A percentile compares a stretch with the other conserved stretches of the same genome.
Conservation (phyloP, 768 basidiomycete species). For the Tricholoma sp. region DNA sequence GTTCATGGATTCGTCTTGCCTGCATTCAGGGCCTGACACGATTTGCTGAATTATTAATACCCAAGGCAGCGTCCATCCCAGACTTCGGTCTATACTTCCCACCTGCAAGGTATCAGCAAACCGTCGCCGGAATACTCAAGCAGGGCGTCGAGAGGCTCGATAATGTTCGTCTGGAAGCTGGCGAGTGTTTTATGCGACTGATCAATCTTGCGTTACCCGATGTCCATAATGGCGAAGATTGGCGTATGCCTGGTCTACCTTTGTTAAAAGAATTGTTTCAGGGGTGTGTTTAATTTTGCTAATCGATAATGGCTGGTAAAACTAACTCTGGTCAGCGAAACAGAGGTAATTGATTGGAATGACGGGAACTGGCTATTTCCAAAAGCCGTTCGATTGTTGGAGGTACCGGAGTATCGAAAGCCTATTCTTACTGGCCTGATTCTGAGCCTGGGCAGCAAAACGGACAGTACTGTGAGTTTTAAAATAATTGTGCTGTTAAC, state of each 20-base stretch:
- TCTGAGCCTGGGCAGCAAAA: slow-evolving; percentile 77
- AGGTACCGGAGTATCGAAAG: slow-evolving; percentile 56
- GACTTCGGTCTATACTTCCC: slow-evolving; percentile 59
- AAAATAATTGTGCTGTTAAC: neutral
- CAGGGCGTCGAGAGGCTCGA: slow-evolving; percentile 90
- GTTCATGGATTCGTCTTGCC: slow-evolving; percentile 88
- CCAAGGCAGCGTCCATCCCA: slow-evolving; percentile 32
- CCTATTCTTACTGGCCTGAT: slow-evolving; percentile 67
- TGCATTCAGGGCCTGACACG: slow-evolving; percentile 64
- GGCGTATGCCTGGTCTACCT: slow-evolving; percentile 46
- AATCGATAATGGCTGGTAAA: slow-evolving; percentile 4
- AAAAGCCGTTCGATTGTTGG: slow-evolving; percentile 59
- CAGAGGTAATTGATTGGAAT: slow-evolving; percentile 52
- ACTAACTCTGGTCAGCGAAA: slow-evolving; percentile 29
- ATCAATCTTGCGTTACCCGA: slow-evolving; percentile 42
- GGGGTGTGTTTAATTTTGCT: slow-evolving; percentile 29
- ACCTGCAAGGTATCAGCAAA: slow-evolving; percentile 46
- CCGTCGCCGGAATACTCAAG: slow-evolving; percentile 70
- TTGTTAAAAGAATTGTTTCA: slow-evolving; percentile 52
- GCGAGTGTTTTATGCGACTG: slow-evolving; percentile 51
- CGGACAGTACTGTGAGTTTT: slow-evolving; percentile 72
- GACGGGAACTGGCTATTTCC: slow-evolving; percentile 76
- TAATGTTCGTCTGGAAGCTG: slow-evolving; percentile 81
- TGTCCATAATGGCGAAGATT: slow-evolving; percentile 33
- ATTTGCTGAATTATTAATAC: slow-evolving; percentile 47